Base-by-base conservation (phyloP, 352 stramenopile genomes). In the Phytopythium chamaehyphon region DNA sequence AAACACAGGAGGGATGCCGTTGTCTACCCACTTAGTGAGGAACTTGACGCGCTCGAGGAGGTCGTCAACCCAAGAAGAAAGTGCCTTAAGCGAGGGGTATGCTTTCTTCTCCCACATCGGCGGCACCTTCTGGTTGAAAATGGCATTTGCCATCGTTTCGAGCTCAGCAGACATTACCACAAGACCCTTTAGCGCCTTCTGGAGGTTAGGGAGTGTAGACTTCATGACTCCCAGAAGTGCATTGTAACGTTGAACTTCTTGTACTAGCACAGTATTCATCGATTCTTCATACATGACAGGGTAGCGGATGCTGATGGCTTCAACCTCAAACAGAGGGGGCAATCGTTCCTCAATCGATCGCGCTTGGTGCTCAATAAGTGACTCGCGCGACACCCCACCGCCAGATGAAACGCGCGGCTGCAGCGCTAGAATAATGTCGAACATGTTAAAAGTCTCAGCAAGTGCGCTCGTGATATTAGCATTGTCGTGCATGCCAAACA, bases 401-500 rank as follows among this genome's bases (percentile, higher is more conserved):
- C 86, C 89, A 3, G 71, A 71, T 11, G 72, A 85, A 18, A 90
- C 83, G 16, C 88, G 80, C 14, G 86, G 87, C 61, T 96, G 89
- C 18, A 96, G 73, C 28, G 88, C 84, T n/a, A 90, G 54, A 19
- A 88, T 73, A 44, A 97, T 88, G 42, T 92, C 84, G 69, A 97
- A 90, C 39, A 85, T 84, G 44, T 87, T 83, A 65, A 90, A 95
- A 1, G 84, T 91, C 59, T 98, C 89, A 6, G 86, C 89, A 54
- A 96, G 84, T 7, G 88, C 88, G 61, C 86, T 97, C 12, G 91
- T 97, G 63, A 98, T 97, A 61, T 94, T 96, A 36, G 92, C 92
- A 62, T 98, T 98, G 45, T 96, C 83, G 62, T 98, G 92, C 90
- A 97, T 97, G 24, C 92, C 92, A 67, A 98, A 98, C 8, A 97